These are phyloP conservation scores for Teunomyces tritomae DNA, from an alignment of 805 yeast genomes.

Conservation along the genomic window DNA sequence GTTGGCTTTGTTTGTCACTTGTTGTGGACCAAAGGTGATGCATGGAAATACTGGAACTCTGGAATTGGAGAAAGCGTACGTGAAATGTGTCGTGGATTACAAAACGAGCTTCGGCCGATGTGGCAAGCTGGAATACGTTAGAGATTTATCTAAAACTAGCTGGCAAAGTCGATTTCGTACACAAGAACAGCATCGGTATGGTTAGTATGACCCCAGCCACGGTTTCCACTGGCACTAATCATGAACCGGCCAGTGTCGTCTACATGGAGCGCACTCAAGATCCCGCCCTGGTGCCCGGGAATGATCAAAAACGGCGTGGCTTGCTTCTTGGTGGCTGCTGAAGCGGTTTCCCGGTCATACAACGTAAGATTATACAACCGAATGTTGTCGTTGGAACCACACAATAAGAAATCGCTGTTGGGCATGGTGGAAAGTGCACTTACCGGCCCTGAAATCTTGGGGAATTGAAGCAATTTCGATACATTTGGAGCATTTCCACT, in stretches of 20 bases:
- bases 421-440: slow-evolving; percentile 78
- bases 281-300: slow-evolving; percentile 97
- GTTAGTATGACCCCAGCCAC: slow-evolving; percentile 88
- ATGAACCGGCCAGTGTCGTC: slow-evolving; percentile 87
- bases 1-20: slow-evolving; percentile 38
- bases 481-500: slow-evolving; percentile 42
- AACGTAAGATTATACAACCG: slow-evolving; percentile 74
- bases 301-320: slow-evolving; percentile 81
- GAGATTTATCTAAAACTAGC: not conserved
- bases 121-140: slow-evolving; percentile 2
- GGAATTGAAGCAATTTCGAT: slow-evolving; percentile 64
- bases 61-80: not conserved
- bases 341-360: slow-evolving; percentile 29
- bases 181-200: slow-evolving; percentile 78
- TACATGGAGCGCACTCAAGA: slow-evolving; percentile 68
- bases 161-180: slow-evolving; percentile 65
- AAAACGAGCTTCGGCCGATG: not conserved
- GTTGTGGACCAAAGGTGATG: slow-evolving; percentile 18
- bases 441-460: slow-evolving; percentile 87
- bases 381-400: slow-evolving; percentile 89
- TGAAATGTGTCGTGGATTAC: not conserved
- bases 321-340: slow-evolving; percentile 29
- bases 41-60: not conserved
- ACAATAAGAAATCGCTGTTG: slow-evolving; percentile 70
- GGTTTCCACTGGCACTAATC: slow-evolving; percentile 88